Evolutionary conservation across 2,329 filamentous ascomycete genomes (phyloP).

Genomic region (Talaromyces marneffei): DNA sequence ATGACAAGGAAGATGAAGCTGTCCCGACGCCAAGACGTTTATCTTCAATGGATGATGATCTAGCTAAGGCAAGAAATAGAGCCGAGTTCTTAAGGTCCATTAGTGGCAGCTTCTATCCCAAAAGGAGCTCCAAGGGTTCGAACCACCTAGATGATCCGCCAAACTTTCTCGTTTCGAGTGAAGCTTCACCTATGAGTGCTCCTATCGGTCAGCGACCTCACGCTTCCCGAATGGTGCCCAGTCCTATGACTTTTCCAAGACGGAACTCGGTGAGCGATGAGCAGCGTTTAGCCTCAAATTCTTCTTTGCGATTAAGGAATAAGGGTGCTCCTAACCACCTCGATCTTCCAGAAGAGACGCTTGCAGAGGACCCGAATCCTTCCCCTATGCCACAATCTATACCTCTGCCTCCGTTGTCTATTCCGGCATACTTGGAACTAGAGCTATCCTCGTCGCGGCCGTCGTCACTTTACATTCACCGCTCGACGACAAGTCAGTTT

Average conservation of each 20-base stretch:
- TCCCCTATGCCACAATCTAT: constrained; percentile 50
- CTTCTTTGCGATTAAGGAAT: constrained; percentile 28
- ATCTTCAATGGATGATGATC: constrained; percentile 26
- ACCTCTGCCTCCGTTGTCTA: constrained; percentile 56
- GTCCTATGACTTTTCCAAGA: constrained; percentile 26
- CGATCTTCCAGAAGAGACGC: constrained; percentile 27
- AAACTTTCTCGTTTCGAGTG: constrained; percentile 19
- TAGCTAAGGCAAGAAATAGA: constrained; percentile 16
- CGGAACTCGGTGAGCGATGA: constrained; percentile 25
- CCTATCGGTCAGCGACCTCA: constrained; percentile 27
- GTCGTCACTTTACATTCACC: constrained; percentile 59
- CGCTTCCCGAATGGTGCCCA: constrained; percentile 30
- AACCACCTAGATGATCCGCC: constrained; percentile 23
- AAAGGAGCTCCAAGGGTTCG: background rate
- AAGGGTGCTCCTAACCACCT: constrained; percentile 27
- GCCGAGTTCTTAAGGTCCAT: constrained; percentile 21
- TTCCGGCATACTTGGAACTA: constrained; percentile 61
- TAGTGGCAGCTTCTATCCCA: constrained; percentile 13
- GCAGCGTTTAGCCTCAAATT: constrained; percentile 30
- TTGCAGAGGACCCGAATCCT: constrained; percentile 30
- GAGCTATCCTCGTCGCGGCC: constrained; percentile 57
- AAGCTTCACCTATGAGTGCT: constrained; percentile 18
- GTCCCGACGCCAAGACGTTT: background rate
- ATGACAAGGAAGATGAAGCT: constrained; percentile 1
- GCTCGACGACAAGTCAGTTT: constrained; percentile 51